Evolutionary conservation across 106 monocot genomes (phyloP).

Genomic region (Ottelia alismoides): DNA sequence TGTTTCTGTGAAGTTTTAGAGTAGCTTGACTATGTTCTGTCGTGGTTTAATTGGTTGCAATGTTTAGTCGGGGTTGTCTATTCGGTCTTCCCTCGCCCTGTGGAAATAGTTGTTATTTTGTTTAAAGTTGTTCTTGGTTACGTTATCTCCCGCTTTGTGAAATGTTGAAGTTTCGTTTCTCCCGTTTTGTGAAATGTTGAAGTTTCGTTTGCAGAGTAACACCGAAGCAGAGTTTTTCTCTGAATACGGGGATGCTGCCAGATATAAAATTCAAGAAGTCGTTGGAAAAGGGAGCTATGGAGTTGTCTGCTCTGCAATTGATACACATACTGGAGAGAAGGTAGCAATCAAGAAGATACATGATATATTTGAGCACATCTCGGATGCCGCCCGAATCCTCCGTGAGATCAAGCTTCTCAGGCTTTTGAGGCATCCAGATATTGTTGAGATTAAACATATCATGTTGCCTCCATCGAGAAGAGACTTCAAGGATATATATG

Average conservation of each 20-base stretch:
- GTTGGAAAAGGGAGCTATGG: conserved; percentile 56
- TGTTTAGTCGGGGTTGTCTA: too few relatives aligned
- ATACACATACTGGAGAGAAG: conserved; percentile 44
- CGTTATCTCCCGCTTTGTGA: too few relatives aligned
- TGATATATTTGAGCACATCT: conserved; percentile 54
- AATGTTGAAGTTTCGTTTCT: too few relatives aligned
- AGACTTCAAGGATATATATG: conserved; percentile 12
- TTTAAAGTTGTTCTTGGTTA: neutral
- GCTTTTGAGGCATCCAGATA: conserved; percentile 47
- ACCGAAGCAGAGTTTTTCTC: conserved; percentile 43
- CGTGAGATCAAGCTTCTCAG: conserved; percentile 52
- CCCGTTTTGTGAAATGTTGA: too few relatives aligned
- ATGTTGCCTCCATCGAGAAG: conserved; percentile 41
- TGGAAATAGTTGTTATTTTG: too few relatives aligned
- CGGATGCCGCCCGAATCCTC: conserved; percentile 42
- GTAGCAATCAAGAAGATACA: conserved; percentile 57
- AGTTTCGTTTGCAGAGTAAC: too few relatives aligned
- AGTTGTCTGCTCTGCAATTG: conserved; percentile 51
- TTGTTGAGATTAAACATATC: conserved; percentile 54
- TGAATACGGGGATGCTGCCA: conserved; percentile 49
- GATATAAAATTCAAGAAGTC: conserved; percentile 53
- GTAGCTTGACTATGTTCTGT: neutral
- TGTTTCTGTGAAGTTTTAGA: too few relatives aligned
- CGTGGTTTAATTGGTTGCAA: too few relatives aligned
- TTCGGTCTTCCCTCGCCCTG: neutral